Base-by-base conservation (phyloP, 208 protist species). In the Lotmaria passim region DNA sequence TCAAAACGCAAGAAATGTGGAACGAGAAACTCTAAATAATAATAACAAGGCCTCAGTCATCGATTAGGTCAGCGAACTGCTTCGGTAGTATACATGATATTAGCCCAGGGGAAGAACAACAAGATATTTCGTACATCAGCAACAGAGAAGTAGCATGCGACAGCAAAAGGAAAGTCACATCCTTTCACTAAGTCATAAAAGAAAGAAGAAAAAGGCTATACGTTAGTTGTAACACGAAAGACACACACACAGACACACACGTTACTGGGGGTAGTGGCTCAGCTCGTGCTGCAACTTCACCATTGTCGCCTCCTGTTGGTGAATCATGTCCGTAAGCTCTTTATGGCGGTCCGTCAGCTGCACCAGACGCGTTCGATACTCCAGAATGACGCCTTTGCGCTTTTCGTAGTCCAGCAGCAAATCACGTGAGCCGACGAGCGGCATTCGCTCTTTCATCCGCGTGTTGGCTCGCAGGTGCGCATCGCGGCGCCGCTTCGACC, bases 341-440 rank as follows among this genome's bases (percentile, higher is more conserved):
- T 82, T 71, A 65, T 97, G 90, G 6, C 76, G 78, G 50, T 94
- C 85, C 19, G 86, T 95, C 52, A 93, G 79, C 28, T 92, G 81
- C 44, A 96, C 85, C 2, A 97, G 84, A 14, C 81, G 69, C 26
- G 89, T 76, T 38, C 91, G 88, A 51, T 86, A 86, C 17, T 83
- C 55, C 36, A 84, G 83, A 41, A 94, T 94, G 23, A 75, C 74
- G 14, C 78, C 83, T 69, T 98, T 97, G 36, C 97, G 89, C 61
- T 78, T 69, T 72, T 99, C 94, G 62, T 98, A 99, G 78, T 99
- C 98, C 7, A 95, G 23, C 15, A 99, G 82, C 24, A 99, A 83
- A n/a, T 96, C 88, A 41, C 97, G 91, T 12, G 87, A 93, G 48
- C 95, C 95, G 10, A 98, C 94, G 26, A 99, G 88, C 4, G 96